Conservation (phyloP, 1,284 basidiomycete genomes). For the Sphagnurus paluster region DNA sequence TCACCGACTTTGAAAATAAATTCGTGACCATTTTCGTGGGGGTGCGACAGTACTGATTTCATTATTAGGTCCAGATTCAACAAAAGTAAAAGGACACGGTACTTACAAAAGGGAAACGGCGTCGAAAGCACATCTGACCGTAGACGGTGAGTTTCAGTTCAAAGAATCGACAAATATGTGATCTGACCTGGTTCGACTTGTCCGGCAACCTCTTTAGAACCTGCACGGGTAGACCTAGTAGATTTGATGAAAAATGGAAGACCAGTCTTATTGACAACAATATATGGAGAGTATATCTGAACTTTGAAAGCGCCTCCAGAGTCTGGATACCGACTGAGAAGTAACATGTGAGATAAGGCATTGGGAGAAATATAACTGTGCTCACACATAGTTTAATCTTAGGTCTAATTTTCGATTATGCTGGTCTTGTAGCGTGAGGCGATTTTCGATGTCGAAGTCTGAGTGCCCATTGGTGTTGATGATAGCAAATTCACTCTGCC, state of each 20-base stretch:
- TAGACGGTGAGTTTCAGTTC: not conserved
- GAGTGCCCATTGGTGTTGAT: constrained; percentile 94
- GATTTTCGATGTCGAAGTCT: constrained; percentile 84
- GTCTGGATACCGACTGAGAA: constrained; percentile 74
- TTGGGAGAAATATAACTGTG: constrained; percentile 2
- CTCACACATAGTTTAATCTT: constrained; percentile 86
- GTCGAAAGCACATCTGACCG: constrained; percentile 54
- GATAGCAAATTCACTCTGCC: constrained; percentile 97
- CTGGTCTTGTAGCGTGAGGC: constrained; percentile 74
- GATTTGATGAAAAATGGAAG: constrained; percentile 82
- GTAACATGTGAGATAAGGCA: not conserved
- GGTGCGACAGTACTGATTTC: constrained; percentile 85
- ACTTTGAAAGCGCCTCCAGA: constrained; percentile 99
- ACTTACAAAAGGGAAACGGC: constrained; percentile 77
- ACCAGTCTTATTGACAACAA: constrained; percentile 93
- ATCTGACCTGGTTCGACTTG: constrained; percentile 59
- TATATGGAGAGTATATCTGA: constrained; percentile 92
- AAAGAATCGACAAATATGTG: not conserved
- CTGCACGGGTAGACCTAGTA: constrained; percentile 67
- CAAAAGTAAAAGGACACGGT: not conserved
- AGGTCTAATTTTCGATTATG: constrained; percentile 81
- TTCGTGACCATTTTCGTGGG: constrained; percentile 80
- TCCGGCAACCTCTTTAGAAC: constrained; percentile 85
- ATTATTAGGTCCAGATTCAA: constrained; percentile 14
- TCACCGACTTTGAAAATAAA: constrained; percentile 86